phyloP scores from a whole-genome alignment of 148 eudicot genomes.

The Diospyros lotus region DNA sequence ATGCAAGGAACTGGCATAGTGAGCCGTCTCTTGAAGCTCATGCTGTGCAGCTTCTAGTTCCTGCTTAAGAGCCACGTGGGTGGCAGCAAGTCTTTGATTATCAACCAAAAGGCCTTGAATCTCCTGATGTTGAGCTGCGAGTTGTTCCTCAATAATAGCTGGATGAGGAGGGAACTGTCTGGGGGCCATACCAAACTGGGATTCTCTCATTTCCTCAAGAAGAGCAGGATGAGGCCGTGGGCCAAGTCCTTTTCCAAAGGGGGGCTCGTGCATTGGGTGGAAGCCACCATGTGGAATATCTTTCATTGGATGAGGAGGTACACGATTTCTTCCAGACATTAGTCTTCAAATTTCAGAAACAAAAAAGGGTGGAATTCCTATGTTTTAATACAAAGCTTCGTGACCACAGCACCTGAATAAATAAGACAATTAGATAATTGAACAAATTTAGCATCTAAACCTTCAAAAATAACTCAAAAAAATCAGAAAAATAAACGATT shows the following conservation, averaged over 20 bases:
- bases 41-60: slow-evolving; percentile 73
- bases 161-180: slow-evolving; percentile 76
- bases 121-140: slow-evolving; percentile 74
- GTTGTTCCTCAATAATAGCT: slow-evolving; percentile 79
- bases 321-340: slow-evolving; percentile 78
- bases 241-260: slow-evolving; percentile 42
- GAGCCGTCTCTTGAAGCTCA: slow-evolving; percentile 60
- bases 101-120: slow-evolving; percentile 69
- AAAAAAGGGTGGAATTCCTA: not conserved
- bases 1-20: slow-evolving; percentile 49
- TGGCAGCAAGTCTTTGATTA: slow-evolving; percentile 81
- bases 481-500: not conserved
- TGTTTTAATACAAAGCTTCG: not conserved
- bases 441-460: not conserved
- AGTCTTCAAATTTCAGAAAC: slow-evolving; percentile 4
- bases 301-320: slow-evolving; percentile 55
- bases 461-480: not conserved
- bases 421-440: not conserved
- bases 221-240: slow-evolving; percentile 62
- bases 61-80: slow-evolving; percentile 92
- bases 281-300: slow-evolving; percentile 51
- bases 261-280: slow-evolving; percentile 54
- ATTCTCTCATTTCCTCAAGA: slow-evolving; percentile 69
- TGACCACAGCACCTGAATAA: not conserved
- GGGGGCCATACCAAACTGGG: slow-evolving; percentile 59